Evolutionary conservation across 75 land plant species (phyloP).

Genomic region (Ceratopteris richardii): DNA sequence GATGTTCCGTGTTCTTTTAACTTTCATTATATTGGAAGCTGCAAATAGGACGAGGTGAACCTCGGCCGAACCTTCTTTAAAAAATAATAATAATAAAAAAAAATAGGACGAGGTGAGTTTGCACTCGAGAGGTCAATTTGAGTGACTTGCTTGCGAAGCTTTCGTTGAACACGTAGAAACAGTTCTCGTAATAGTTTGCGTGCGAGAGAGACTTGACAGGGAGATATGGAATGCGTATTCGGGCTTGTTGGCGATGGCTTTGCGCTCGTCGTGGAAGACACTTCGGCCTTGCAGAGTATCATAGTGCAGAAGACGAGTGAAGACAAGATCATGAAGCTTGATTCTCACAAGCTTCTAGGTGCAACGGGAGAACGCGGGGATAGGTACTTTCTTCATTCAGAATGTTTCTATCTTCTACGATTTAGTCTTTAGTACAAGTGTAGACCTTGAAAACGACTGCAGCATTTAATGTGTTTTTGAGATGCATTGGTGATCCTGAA

Average conservation of each 20-base stretch:
- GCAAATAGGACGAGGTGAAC: too few relatives aligned
- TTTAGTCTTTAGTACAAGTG: neutral
- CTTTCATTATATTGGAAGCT: too few relatives aligned
- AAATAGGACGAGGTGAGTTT: too few relatives aligned
- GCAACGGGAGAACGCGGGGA: slow-evolving; percentile 79
- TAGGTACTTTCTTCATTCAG: slow-evolving; percentile 25
- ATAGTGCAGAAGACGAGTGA: slow-evolving; percentile 80
- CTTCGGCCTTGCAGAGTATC: slow-evolving; percentile 83
- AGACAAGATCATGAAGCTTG: slow-evolving; percentile 91
- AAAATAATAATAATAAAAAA: too few relatives aligned
- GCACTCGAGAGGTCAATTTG: too few relatives aligned
- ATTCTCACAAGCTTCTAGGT: slow-evolving; percentile 88
- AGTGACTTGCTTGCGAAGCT: too few relatives aligned
- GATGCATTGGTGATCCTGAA: too few relatives aligned
- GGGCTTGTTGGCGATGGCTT: slow-evolving; percentile 82
- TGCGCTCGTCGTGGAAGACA: slow-evolving; percentile 62
- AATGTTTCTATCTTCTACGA: slow-evolving; percentile 8
- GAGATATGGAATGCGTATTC: slow-evolving; percentile 80
- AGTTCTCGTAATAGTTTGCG: too few relatives aligned
- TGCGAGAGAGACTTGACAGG: slow-evolving; percentile 7
- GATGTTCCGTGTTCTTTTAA: too few relatives aligned
- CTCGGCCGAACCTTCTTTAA: too few relatives aligned
- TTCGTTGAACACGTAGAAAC: too few relatives aligned
- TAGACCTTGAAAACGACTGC: neutral
- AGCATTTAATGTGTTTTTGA: neutral